Evolutionary conservation across 371 early-diverging fungal species (phyloP).

Genomic region (Batkoa obscura): DNA sequence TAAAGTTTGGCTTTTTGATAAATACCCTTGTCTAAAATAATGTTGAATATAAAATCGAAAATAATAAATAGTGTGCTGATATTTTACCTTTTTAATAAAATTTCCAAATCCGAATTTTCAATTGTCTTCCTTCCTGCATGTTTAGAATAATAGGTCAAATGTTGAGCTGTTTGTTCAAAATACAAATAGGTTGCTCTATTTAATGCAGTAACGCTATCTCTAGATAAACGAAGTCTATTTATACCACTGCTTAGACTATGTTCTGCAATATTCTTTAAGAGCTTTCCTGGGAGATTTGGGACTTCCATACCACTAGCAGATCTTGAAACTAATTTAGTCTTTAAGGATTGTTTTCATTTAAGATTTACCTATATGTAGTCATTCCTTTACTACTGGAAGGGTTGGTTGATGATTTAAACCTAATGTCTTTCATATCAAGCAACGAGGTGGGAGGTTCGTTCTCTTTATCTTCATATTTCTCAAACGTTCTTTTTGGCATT

Average conservation of each 20-base stretch:
- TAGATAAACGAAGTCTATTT: not conserved
- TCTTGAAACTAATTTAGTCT: not conserved
- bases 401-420: too few species aligned
- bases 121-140: not conserved
- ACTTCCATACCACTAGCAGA: not conserved
- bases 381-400: too few species aligned
- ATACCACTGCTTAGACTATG: not conserved
- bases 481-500: too few species aligned
- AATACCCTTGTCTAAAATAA: too few species aligned
- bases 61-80: too few species aligned
- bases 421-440: too few species aligned
- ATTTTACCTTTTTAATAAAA: not conserved
- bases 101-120: not conserved
- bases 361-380: too few species aligned
- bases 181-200: not conserved
- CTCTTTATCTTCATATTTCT: too few species aligned
- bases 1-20: too few species aligned
- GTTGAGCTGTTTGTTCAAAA: not conserved
- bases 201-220: not conserved
- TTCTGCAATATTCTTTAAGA: constrained; percentile 1
- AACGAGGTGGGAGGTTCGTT: too few species aligned
- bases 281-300: not conserved
- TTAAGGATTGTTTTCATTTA: too few species aligned
- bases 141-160: not conserved
- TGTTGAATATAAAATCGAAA: too few species aligned